A percentile compares a stretch with the other conserved stretches of the same genome.
phyloP scores from a whole-genome alignment of 139 green algal genomes.

The Chlorella sp. region DNA sequence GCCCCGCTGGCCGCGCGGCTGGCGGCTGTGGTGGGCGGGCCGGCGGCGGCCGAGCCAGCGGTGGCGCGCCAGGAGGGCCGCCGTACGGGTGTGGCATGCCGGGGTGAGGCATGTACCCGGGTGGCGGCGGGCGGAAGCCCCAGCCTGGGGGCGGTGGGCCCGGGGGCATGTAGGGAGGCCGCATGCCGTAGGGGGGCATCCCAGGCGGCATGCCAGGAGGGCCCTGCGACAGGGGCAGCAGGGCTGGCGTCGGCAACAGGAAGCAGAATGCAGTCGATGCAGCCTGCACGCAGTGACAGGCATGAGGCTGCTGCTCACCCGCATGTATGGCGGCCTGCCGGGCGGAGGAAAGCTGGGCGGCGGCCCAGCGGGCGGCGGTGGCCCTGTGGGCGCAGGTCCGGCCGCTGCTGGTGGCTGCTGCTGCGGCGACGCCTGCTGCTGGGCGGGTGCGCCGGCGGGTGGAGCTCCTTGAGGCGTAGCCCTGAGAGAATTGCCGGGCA shows the following conservation, averaged over 20 bases:
- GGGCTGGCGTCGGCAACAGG: not conserved
- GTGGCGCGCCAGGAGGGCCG: slow-evolving; percentile 36
- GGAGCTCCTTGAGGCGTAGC: too few species aligned
- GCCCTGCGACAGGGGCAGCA: not conserved
- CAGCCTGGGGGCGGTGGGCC: not conserved
- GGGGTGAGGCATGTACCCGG: slow-evolving; percentile 33
- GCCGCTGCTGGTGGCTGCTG: too few species aligned
- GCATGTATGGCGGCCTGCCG: too few species aligned
- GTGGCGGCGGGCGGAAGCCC: slow-evolving; percentile 2
- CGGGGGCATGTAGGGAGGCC: not conserved
- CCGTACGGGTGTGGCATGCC: slow-evolving; percentile 5
- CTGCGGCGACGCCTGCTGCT: too few species aligned
- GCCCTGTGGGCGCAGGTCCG: too few species aligned
- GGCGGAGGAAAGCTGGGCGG: too few species aligned
- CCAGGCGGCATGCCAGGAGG: not conserved
- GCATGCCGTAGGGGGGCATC: not conserved
- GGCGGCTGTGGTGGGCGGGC: not conserved
- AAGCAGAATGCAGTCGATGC: not conserved
- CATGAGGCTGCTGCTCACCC: too few species aligned
- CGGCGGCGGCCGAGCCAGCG: slow-evolving; percentile 14
- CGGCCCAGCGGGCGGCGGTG: too few species aligned
- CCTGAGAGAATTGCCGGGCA: too few species aligned
- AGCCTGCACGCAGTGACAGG: not conserved
- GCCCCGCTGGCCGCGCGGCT: not conserved
- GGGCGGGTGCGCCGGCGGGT: too few species aligned